phyloP scores from a whole-genome alignment of 139 green algal genomes.

The Tetradesmus lagerheimii region DNA sequence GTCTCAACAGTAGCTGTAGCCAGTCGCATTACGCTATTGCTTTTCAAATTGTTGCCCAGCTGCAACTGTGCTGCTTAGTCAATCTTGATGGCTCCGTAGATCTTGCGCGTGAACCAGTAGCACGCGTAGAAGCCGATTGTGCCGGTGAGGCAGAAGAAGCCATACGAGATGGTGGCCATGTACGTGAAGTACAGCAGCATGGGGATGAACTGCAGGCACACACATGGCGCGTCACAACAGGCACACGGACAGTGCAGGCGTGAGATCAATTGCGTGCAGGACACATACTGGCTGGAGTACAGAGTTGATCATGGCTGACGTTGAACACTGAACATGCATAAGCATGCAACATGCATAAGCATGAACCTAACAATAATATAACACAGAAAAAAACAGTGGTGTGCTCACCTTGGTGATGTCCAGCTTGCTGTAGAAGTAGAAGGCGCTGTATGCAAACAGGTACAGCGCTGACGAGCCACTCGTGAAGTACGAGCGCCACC shows the following conservation, averaged over 20 bases:
- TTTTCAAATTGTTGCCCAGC: not conserved
- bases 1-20: too few species aligned
- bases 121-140: conserved; percentile 97
- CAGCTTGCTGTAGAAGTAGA: conserved; percentile 98
- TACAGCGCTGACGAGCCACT: conserved; percentile 91
- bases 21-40: too few species aligned
- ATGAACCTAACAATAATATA: too few species aligned
- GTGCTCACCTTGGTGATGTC: conserved; percentile 91
- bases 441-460: conserved; percentile 96
- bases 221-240: conserved; percentile 21
- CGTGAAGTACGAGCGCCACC: conserved; percentile 96
- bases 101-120: conserved; percentile 91
- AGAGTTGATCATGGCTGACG: too few species aligned
- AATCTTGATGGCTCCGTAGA: conserved; percentile 97
- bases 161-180: conserved; percentile 94
- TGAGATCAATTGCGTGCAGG: too few species aligned
- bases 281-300: too few species aligned
- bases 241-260: conserved; percentile 69
- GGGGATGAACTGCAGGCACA: conserved; percentile 48
- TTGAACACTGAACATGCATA: too few species aligned
- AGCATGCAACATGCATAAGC: too few species aligned
- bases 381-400: conserved; percentile 77
- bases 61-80: conserved; percentile 72
- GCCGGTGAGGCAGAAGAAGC: conserved; percentile 89
- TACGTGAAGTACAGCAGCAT: conserved; percentile 97